These are phyloP conservation scores for Corylus americana DNA, from an alignment of 306 rosid species.

Conservation along the genomic window DNA sequence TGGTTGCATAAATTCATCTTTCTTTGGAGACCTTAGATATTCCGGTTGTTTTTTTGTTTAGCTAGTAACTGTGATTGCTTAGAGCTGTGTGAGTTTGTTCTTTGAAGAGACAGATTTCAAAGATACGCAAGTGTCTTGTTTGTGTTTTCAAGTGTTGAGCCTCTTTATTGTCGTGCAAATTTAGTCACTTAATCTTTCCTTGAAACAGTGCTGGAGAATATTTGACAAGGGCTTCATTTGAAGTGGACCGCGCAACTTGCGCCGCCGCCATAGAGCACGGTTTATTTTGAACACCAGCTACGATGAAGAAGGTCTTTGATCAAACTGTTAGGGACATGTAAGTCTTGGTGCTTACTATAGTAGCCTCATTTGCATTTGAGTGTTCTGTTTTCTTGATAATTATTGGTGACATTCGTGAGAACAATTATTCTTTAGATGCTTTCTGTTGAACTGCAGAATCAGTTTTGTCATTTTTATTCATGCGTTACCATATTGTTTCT, in stretches of 20 bases:
- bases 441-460: not conserved
- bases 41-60: not conserved
- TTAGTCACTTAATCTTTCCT: constrained; percentile 10
- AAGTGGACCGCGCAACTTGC: constrained; percentile 30
- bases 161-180: constrained; percentile 14
- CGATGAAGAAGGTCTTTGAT: constrained; percentile 92
- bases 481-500: not conserved
- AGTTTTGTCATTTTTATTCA: not conserved
- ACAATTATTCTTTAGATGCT: not conserved
- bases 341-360: constrained; percentile 32
- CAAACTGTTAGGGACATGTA: constrained; percentile 99
- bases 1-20: not conserved
- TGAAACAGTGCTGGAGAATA: not conserved
- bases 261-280: constrained; percentile 35
- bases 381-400: not conserved
- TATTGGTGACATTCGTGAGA: not conserved
- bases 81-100: not conserved
- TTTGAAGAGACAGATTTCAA: not conserved
- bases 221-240: constrained; percentile 25
- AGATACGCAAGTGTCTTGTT: not conserved
- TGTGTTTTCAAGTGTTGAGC: not conserved
- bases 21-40: not conserved
- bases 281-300: constrained; percentile 29
- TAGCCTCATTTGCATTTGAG: constrained; percentile 9
- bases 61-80: not conserved